These are phyloP conservation scores for Cercophora sp. DNA, from an alignment of 495 filamentous ascomycete genomes.

Conservation along the genomic window DNA sequence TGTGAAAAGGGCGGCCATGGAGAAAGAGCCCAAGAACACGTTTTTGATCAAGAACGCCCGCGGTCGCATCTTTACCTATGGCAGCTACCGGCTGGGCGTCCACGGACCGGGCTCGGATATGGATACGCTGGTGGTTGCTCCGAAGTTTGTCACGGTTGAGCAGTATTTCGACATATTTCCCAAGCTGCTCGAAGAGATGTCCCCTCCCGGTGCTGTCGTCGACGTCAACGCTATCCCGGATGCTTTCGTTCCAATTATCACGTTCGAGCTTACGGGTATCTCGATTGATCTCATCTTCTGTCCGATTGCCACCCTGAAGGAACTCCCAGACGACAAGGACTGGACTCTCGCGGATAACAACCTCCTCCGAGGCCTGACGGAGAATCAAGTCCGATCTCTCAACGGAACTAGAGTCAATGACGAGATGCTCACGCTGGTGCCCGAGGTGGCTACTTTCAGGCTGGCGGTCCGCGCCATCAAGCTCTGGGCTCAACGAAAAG, in stretches of 20 bases:
- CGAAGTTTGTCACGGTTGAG: constrained; percentile 76
- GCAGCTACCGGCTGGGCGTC: constrained; percentile 89
- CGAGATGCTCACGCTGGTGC: constrained; percentile 83
- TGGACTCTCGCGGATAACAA: constrained; percentile 72
- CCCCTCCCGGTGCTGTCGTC: constrained; percentile 68
- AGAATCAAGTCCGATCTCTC: constrained; percentile 77
- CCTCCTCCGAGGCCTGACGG: constrained; percentile 79
- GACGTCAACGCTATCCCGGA: constrained; percentile 84
- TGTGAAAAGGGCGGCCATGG: constrained; percentile 66
- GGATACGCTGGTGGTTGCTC: constrained; percentile 87
- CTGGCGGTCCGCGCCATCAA: constrained; percentile 88
- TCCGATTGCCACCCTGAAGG: constrained; percentile 61
- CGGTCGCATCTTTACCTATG: constrained; percentile 90
- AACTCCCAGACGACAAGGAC: constrained; percentile 64
- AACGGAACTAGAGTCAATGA: constrained; percentile 93
- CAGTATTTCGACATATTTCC: constrained; percentile 93
- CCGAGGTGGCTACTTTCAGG: constrained; percentile 82
- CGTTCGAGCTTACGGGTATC: constrained; percentile 83
- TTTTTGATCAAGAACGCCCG: constrained; percentile 74
- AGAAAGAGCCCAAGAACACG: constrained; percentile 70
- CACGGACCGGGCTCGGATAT: constrained; percentile 97
- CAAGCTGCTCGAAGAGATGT: constrained; percentile 65
- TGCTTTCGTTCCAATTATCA: constrained; percentile 93
- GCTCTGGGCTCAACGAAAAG: constrained; percentile 89
- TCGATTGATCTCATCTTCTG: constrained; percentile 95